Evolutionary conservation across 768 basidiomycete genomes (phyloP).

Genomic region (Leccinellum luteum): DNA sequence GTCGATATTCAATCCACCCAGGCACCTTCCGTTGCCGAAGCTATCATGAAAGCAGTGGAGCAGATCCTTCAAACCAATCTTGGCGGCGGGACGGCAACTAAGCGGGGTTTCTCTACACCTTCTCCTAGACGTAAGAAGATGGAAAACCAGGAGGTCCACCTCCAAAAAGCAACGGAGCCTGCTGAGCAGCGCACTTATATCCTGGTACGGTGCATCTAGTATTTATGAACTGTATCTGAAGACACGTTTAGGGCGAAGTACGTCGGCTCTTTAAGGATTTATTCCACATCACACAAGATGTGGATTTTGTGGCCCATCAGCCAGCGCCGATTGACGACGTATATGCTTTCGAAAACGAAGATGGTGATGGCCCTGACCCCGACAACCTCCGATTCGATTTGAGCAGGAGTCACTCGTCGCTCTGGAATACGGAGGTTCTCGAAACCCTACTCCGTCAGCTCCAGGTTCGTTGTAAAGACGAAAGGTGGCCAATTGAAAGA

Average conservation of each 20-base stretch:
- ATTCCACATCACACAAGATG: too few species aligned
- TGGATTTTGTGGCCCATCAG: neutral
- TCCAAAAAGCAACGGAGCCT: neutral
- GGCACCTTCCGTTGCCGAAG: too few species aligned
- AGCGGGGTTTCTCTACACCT: too few species aligned
- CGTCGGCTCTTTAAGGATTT: too few species aligned
- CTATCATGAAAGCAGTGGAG: too few species aligned
- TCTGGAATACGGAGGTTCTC: neutral
- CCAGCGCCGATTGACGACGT: neutral
- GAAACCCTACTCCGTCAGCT: neutral
- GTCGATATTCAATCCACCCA: too few species aligned
- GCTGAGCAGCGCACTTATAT: constrained; percentile 2
- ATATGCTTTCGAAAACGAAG: neutral
- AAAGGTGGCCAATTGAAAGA: neutral
- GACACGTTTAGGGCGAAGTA: too few species aligned
- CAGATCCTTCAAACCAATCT: too few species aligned
- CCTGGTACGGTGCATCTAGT: neutral
- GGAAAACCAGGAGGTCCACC: neutral
- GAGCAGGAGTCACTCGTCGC: neutral
- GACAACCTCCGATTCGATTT: neutral
- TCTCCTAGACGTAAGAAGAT: neutral
- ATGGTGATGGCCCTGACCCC: neutral
- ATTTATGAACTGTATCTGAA: too few species aligned
- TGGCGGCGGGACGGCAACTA: too few species aligned
- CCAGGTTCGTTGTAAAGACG: neutral